Percentiles rank a stretch among this genome's conserved stretches.
These are phyloP conservation scores for Linum tenue DNA, from an alignment of 345 rosid species.

Conservation along the genomic window DNA sequence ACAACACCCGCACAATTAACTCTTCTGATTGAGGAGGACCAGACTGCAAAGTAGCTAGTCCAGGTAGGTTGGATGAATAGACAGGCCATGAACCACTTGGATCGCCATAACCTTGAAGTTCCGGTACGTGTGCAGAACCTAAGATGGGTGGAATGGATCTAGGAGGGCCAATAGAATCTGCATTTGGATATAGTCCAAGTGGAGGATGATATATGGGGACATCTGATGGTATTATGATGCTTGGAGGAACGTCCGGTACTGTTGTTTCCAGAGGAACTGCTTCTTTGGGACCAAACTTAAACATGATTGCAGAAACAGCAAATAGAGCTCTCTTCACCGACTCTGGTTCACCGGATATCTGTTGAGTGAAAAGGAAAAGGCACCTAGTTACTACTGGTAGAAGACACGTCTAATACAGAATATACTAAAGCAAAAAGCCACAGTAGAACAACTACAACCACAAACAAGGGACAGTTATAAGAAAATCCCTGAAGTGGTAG, in stretches of 20 bases:
- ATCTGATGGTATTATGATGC: slow-evolving; percentile 85
- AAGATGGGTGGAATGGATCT: slow-evolving; percentile 55
- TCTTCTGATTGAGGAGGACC: slow-evolving; percentile 54
- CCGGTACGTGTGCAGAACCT: slow-evolving; percentile 49
- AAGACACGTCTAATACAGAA: neutral
- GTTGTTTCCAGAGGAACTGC: slow-evolving; percentile 75
- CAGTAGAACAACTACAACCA: too few relatives aligned
- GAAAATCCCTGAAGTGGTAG: neutral
- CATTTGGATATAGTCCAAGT: slow-evolving; percentile 56
- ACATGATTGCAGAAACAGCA: slow-evolving; percentile 83
- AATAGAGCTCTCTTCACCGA: slow-evolving; percentile 77
- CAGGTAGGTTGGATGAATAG: slow-evolving; percentile 63
- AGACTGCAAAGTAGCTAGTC: slow-evolving; percentile 41
- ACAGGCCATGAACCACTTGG: slow-evolving; percentile 55
- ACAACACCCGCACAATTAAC: slow-evolving; percentile 52
- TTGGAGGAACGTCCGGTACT: slow-evolving; percentile 52
- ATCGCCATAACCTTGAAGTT: slow-evolving; percentile 66
- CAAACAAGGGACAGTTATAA: neutral
- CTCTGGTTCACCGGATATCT: slow-evolving; percentile 76
- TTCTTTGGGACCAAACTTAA: slow-evolving; percentile 74
- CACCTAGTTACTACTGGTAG: neutral
- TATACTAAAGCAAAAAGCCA: neutral
- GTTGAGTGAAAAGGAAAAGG: slow-evolving; percentile 9
- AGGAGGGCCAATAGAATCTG: slow-evolving; percentile 50
- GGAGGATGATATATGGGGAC: slow-evolving; percentile 55